Conservation (phyloP, 805 yeast species). For the Candida anglica region DNA sequence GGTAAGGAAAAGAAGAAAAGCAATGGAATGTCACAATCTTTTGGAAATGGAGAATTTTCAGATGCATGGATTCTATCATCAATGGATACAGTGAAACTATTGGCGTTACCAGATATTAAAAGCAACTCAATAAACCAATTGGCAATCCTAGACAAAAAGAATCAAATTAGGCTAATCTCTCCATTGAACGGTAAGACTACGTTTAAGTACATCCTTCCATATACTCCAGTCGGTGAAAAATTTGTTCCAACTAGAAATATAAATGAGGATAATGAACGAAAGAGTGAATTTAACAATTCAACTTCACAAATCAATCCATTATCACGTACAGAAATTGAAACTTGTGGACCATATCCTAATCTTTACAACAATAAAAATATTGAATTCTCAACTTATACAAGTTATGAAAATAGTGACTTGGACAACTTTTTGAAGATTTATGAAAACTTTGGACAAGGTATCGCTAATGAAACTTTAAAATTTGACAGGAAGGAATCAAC, state of each 20-base stretch:
- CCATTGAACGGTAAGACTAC: slow-evolving; percentile 35
- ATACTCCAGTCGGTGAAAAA: slow-evolving; percentile 16
- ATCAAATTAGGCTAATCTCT: slow-evolving; percentile 29
- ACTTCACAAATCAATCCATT: slow-evolving; percentile 25
- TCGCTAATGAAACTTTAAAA: slow-evolving; percentile 13
- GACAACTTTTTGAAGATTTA: slow-evolving; percentile 15
- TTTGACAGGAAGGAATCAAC: slow-evolving; percentile 5
- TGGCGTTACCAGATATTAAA: slow-evolving; percentile 16
- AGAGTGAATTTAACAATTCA: background rate
- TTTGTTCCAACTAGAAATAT: slow-evolving; percentile 11
- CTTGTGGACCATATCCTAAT: slow-evolving; percentile 39
- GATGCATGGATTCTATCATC: slow-evolving; percentile 49
- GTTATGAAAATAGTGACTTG: slow-evolving; percentile 8
- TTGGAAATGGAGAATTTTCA: slow-evolving; percentile 14
- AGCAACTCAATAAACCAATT: slow-evolving; percentile 19
- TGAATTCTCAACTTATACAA: slow-evolving; percentile 25
- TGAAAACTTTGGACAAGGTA: slow-evolving; percentile 21
- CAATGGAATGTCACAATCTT: background rate
- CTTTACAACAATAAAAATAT: slow-evolving; percentile 27
- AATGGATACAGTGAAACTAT: slow-evolving; percentile 22
- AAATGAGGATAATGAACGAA: background rate
- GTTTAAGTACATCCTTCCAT: slow-evolving; percentile 41
- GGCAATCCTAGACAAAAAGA: slow-evolving; percentile 27
- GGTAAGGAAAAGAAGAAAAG: slow-evolving; percentile 7
- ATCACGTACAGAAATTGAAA: slow-evolving; percentile 54